A percentile compares a stretch with the other conserved stretches of the same genome.
phyloP scores from a whole-genome alignment of 805 yeast genomes.

The Novakomyces olei region DNA sequence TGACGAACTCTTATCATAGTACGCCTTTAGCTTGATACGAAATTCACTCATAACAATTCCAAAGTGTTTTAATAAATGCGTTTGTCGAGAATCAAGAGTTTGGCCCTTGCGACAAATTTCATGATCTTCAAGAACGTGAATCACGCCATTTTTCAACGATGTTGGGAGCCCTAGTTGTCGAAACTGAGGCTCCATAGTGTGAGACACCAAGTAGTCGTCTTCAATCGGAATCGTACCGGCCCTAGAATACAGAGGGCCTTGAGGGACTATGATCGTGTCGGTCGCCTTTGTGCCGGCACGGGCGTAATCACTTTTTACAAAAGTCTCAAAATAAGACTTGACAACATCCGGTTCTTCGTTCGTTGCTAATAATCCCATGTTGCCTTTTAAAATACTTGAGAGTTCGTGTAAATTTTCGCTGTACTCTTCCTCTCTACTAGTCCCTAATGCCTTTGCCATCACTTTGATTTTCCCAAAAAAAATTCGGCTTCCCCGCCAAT shows the following conservation, averaged over 20 bases:
- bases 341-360: constrained; percentile 77
- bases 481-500: constrained; percentile 74
- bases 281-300: constrained; percentile 78
- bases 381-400: constrained; percentile 33
- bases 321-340: constrained; percentile 62
- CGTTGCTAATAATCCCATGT: constrained; percentile 73
- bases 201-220: constrained; percentile 93
- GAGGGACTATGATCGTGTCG: constrained; percentile 64
- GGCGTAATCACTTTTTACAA: constrained; percentile 59
- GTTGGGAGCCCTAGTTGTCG: constrained; percentile 86
- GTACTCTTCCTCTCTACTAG: constrained; percentile 71
- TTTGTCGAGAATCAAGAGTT: constrained; percentile 67
- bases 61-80: constrained; percentile 76
- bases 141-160: constrained; percentile 70
- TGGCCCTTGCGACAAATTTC: constrained; percentile 65
- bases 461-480: constrained; percentile 85
- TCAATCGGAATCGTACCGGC: constrained; percentile 81
- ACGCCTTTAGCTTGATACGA: constrained; percentile 58
- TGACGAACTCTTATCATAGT: constrained; percentile 32
- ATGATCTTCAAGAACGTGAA: constrained; percentile 51
- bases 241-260: constrained; percentile 76
- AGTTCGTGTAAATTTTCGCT: constrained; percentile 60
- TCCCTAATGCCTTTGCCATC: constrained; percentile 79
- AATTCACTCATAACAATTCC: constrained; percentile 89
- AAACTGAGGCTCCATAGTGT: constrained; percentile 79